Base-by-base conservation (phyloP, 2,329 filamentous ascomycete species). In the Phialocephala subalpina region DNA sequence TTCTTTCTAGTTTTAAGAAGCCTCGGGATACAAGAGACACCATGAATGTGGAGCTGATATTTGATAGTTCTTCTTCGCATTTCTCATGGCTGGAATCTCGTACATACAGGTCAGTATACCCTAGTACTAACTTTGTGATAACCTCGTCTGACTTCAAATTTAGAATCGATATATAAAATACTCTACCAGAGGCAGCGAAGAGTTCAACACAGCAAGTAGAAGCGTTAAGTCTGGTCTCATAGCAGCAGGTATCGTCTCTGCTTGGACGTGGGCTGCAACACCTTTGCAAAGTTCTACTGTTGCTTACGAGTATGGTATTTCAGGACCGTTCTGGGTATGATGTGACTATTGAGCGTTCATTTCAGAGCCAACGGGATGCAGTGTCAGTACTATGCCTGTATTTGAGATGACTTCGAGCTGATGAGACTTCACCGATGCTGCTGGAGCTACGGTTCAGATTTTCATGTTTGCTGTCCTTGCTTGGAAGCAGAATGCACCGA, bases 401-500 rank as follows among this genome's bases (percentile, higher is more conserved):
- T 33, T n/a, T 29, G 14, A 27, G 22, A 27, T 12, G 25, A 6
- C 5, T 27, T 14, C 14, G 16, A 12, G 27, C 49, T 53, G 27
- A 53, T 18, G 16, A 29, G 12, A 7, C 1, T 18, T 29, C 12
- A 29, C 16, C 29, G 49, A 53, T 53, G 49, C 49, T 53, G 49
- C 49, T 33, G 49, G 49, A 27, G 49, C 49, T 29, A 53, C 49
- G 49, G 49, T 53, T 1, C 49, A 53, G 25, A 53, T 53, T 16
- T 53, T 53, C 27, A 33, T 53, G 49, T 53, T 53, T n/a, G 49
- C 49, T 5, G 25, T 53, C 12, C 49, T 53, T 33, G 49, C 14
- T 12, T 53, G 25, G 8, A 53, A 53, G 49, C 49, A 53, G 49
- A 53, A 53, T 63, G 76, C 78, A 0, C 78, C 79, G 0, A 75